These are phyloP conservation scores for Helicostylum pulchrum DNA, from an alignment of 192 early-diverging fungal species.

Conservation along the genomic window DNA sequence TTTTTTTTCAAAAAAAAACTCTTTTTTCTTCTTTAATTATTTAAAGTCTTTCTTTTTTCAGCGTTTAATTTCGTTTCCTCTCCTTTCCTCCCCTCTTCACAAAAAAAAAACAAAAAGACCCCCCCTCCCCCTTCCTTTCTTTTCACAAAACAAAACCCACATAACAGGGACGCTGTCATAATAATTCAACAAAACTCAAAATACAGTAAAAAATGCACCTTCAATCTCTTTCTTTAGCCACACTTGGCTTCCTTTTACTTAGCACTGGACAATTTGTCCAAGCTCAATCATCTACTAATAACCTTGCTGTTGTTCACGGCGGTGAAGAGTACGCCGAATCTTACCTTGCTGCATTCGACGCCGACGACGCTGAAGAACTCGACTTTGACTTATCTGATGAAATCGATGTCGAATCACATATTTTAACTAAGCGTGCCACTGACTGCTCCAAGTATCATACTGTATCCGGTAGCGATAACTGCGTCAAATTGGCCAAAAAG, in stretches of 20 bases:
- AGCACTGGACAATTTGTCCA: conserved; percentile 7
- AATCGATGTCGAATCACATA: background rate
- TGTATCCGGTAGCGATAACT: conserved; percentile 23
- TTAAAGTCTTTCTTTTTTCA: conserved; percentile 6
- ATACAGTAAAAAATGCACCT: conserved; percentile 11
- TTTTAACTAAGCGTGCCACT: conserved; percentile 13
- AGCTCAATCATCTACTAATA: background rate
- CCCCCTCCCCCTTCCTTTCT: conserved; percentile 4
- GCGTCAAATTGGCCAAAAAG: conserved; percentile 19
- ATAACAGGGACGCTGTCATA: conserved; percentile 3
- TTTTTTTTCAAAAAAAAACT: conserved; percentile 1
- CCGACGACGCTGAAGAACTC: conserved; percentile 1
- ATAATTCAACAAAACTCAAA: conserved; percentile 2
- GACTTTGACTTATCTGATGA: conserved; percentile 28
- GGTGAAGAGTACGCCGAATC: background rate
- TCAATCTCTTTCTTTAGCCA: conserved; percentile 21
- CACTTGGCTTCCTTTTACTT: conserved; percentile 15
- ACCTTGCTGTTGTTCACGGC: background rate
- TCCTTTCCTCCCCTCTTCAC: background rate
- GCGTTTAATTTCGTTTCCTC: conserved; percentile 4
- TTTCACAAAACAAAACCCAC: background rate
- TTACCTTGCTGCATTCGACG: conserved; percentile 6
- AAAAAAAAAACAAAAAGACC: background rate
- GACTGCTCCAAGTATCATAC: conserved; percentile 20
- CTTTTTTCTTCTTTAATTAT: conserved; percentile 8